phyloP scores from a whole-genome alignment of 768 basidiomycete genomes.

The Lentinula lateritia region DNA sequence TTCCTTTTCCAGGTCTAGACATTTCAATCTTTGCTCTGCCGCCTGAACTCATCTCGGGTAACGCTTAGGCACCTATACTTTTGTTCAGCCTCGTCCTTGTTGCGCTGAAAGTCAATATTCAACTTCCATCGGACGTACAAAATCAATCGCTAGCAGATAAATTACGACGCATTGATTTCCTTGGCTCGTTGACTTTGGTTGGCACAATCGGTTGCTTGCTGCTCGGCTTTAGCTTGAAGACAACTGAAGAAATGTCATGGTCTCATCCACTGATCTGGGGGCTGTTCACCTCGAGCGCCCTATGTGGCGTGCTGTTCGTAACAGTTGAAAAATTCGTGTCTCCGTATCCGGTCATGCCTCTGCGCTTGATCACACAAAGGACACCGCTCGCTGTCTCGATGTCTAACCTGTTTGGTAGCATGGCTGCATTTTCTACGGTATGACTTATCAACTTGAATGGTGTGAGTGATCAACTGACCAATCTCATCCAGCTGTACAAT shows the following conservation, averaged over 20 bases:
- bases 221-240: slow-evolving; percentile 71
- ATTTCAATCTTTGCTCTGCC: background rate
- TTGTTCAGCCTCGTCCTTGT: slow-evolving; percentile 67
- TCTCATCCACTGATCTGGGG: slow-evolving; percentile 66
- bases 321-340: slow-evolving; percentile 76
- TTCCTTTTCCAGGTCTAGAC: slow-evolving; percentile 74
- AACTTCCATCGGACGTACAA: slow-evolving; percentile 61
- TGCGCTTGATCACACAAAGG: slow-evolving; percentile 68
- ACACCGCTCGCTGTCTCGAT: slow-evolving; percentile 80
- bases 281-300: slow-evolving; percentile 50
- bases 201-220: slow-evolving; percentile 63
- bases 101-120: slow-evolving; percentile 71
- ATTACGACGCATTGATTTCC: slow-evolving; percentile 75
- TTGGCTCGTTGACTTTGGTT: slow-evolving; percentile 80
- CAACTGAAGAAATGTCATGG: slow-evolving; percentile 76
- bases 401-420: slow-evolving; percentile 71
- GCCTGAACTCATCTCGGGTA: background rate
- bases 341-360: slow-evolving; percentile 86
- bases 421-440: slow-evolving; percentile 79
- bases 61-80: slow-evolving; percentile 68
- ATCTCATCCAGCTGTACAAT: slow-evolving; percentile 63
- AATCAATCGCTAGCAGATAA: slow-evolving; percentile 56
- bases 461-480: slow-evolving; percentile 9
- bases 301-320: slow-evolving; percentile 59
- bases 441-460: slow-evolving; percentile 8